Evolutionary conservation across 306 rosid genomes (phyloP).

Genomic region (Cicer chorassanicum): DNA sequence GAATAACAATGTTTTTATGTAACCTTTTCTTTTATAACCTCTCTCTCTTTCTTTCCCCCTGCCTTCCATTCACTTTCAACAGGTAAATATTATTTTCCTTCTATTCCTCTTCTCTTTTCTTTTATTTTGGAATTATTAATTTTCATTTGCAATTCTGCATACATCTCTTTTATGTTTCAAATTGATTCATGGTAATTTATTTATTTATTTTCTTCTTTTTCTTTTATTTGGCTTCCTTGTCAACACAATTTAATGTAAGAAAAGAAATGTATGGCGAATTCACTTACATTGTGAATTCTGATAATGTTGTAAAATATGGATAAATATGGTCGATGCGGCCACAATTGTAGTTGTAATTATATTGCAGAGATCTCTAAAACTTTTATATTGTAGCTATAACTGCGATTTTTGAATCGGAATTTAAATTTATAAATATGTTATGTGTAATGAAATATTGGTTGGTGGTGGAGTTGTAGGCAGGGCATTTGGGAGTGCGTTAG

Average conservation of each 20-base stretch:
- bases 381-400: background rate
- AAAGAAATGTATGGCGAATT: background rate
- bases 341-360: background rate
- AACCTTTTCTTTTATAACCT: constrained; percentile 38
- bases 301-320: background rate
- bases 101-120: background rate
- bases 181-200: background rate
- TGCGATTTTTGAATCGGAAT: background rate
- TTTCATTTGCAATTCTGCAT: background rate
- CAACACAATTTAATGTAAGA: constrained; percentile 8
- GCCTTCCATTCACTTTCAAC: constrained; percentile 32
- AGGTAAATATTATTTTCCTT: constrained; percentile 41
- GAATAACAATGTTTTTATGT: constrained; percentile 30
- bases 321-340: background rate
- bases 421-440: background rate
- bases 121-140: background rate
- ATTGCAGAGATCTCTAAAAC: too few species aligned
- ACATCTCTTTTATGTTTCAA: background rate
- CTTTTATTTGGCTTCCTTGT: background rate
- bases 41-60: constrained; percentile 37
- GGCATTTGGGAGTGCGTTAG: constrained; percentile 55
- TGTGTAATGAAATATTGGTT: constrained; percentile 27
- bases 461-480: constrained; percentile 55
- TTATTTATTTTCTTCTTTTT: background rate
- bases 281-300: background rate